Evolutionary conservation across 2,329 filamentous ascomycete genomes (phyloP).

Genomic region (Penicillium polonicum): DNA sequence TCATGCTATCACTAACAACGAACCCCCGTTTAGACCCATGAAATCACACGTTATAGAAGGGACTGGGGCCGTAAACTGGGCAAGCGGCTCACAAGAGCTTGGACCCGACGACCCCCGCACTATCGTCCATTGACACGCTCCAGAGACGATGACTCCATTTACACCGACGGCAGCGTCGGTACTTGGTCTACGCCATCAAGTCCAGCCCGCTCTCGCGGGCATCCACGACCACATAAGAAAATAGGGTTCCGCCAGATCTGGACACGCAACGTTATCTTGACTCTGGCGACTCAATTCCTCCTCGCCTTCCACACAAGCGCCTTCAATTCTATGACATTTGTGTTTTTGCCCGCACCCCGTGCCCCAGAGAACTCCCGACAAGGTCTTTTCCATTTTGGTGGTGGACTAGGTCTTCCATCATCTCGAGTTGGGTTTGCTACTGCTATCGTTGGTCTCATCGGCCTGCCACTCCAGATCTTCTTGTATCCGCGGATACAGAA

Average conservation of each 20-base stretch:
- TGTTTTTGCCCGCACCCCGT: conserved; percentile 72
- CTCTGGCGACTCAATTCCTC: conserved; percentile 63
- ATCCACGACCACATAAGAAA: conserved; percentile 41
- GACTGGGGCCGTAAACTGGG: conserved; percentile 46
- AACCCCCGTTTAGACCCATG: conserved; percentile 32
- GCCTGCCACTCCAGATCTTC: conserved; percentile 70
- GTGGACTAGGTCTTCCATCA: conserved; percentile 72
- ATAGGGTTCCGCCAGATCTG: conserved; percentile 53
- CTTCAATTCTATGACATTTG: conserved; percentile 73
- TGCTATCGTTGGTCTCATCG: conserved; percentile 71
- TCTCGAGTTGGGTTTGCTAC: conserved; percentile 73
- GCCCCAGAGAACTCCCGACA: conserved; percentile 45
- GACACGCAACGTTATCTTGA: conserved; percentile 56
- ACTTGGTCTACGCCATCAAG: conserved; percentile 29
- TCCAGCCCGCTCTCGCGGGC: conserved; percentile 24
- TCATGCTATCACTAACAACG: not conserved
- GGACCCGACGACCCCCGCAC: conserved; percentile 29
- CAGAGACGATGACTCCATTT: conserved; percentile 32
- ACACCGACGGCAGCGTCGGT: conserved; percentile 31
- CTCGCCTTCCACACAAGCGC: conserved; percentile 73
- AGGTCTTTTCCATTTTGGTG: conserved; percentile 60
- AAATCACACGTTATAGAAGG: conserved; percentile 37
- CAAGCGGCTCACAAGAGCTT: conserved; percentile 31
- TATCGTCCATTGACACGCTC: conserved; percentile 38
- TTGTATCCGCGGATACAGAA: conserved; percentile 68